Evolutionary conservation across 2,329 filamentous ascomycete genomes (phyloP).

Genomic region (Apiospora rasikravindrae): DNA sequence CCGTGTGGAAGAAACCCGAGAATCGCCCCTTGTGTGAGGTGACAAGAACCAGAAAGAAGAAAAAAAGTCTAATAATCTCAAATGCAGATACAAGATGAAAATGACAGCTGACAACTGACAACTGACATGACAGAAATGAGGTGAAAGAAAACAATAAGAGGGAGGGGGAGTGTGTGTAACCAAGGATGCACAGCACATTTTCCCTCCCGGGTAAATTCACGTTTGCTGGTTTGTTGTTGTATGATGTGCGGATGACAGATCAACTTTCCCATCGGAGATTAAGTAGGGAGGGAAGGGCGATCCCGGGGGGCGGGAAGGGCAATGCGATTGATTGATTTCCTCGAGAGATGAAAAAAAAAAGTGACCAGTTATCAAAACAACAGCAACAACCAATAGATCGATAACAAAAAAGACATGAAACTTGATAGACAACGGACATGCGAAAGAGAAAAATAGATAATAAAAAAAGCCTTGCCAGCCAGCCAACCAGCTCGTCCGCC

Average conservation of each 20-base stretch:
- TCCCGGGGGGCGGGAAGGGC: not conserved
- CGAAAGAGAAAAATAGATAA: too few species aligned
- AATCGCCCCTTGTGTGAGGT: too few species aligned
- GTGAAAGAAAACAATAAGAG: not conserved
- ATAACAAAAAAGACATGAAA: not conserved
- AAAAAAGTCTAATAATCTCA: too few species aligned
- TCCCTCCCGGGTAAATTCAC: not conserved
- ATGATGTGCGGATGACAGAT: not conserved
- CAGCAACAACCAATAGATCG: not conserved
- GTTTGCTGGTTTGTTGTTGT: not conserved
- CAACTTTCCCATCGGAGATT: not conserved
- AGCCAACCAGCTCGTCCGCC: not conserved
- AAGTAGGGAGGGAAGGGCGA: not conserved
- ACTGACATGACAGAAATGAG: not conserved
- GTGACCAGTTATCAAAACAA: not conserved
- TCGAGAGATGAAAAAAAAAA: not conserved
- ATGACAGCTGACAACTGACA: not conserved
- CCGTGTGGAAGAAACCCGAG: too few species aligned
- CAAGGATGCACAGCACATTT: not conserved
- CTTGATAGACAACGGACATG: not conserved
- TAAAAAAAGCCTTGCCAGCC: not conserved
- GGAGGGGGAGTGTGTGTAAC: not conserved
- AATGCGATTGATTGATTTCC: not conserved
- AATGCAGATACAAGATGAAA: not conserved
- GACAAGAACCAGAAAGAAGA: too few species aligned